phyloP scores from a whole-genome alignment of 495 filamentous ascomycete species.

The Cladorrhinum samala region DNA sequence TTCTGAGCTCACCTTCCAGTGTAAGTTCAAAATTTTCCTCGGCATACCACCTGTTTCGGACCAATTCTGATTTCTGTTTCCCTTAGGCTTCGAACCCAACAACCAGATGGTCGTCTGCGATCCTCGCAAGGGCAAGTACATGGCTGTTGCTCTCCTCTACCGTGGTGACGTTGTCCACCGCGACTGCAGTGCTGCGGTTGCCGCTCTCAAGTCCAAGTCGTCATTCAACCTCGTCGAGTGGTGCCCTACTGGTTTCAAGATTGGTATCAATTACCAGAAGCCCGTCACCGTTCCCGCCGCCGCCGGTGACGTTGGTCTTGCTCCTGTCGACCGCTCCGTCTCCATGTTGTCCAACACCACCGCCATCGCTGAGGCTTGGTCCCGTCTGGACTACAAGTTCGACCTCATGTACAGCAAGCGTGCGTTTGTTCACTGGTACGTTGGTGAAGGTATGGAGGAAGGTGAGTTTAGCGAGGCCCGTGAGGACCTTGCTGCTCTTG shows the following conservation, averaged over 20 bases:
- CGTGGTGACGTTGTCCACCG: conserved; percentile 84
- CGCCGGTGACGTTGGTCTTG: conserved; percentile 58
- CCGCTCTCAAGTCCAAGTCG: conserved; percentile 74
- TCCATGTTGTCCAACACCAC: conserved; percentile 92
- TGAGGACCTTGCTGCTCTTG: conserved; percentile 81
- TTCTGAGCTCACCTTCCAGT: conserved; percentile 79
- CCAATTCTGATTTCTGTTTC: neutral
- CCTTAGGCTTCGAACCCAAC: conserved; percentile 75
- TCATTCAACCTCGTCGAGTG: conserved; percentile 92
- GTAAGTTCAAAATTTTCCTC: too few relatives aligned
- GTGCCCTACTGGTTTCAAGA: conserved; percentile 95
- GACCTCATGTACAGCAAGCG: conserved; percentile 97
- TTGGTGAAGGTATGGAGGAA: conserved; percentile 94
- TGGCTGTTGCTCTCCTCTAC: conserved; percentile 86
- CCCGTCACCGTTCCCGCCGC: conserved; percentile 67
- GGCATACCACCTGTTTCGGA: too few relatives aligned
- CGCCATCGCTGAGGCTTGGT: conserved; percentile 86
- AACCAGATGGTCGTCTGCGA: conserved; percentile 97
- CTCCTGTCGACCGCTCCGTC: conserved; percentile 78
- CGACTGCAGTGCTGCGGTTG: conserved; percentile 75
- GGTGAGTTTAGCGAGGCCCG: conserved; percentile 88
- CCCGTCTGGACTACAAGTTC: conserved; percentile 84
- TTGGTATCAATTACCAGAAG: conserved; percentile 91
- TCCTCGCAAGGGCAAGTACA: conserved; percentile 88
- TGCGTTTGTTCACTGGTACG: conserved; percentile 93